Evolutionary conservation across 1,139 yeast genomes (phyloP), one percentile per base, ranked within the genome.

Genomic region (Scheffersomyces cryptocercus): DNA sequence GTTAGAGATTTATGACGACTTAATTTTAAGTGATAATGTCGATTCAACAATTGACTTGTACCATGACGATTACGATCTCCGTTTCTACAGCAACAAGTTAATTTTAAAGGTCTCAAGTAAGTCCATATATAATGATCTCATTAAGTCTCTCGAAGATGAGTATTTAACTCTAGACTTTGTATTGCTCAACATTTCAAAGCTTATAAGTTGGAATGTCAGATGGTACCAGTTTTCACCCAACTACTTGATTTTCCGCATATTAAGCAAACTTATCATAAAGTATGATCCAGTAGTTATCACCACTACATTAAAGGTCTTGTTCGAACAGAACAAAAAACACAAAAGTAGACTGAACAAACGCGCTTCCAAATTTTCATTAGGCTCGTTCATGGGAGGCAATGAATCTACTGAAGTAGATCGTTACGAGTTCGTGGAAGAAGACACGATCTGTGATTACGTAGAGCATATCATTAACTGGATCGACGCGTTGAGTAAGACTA

Each of bases 201-300:
- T 69, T 31, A 56, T 66, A 12, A 65, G 74, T 48, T 73, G 75
- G 74, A 61, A 70, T 45, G 51, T 68, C 29, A 58, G 78, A 34
- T 73, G 79, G 79, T 71, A 72, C 52, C 69, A 70, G 47, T 67
- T 63, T 45, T 48, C 61, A 29, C 76, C 77, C 1, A 61, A 59
- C 40, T 57, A 66, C 46, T 53, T 70, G 44, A 57, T 70, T 13
- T 52, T 56, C 13, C 63, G 62, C 40, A 56, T 68, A 6, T 48
- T 73, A 31, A 52, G 54, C 26, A 68, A 67, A 45, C 54, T 73
- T 31, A 57, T 67, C 29, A 42, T 56, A 9, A 58, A 64, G 43
- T 62, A 66, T 50, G 75, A 73, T 37, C 55, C 58, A 44, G 62
- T 69, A 10, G 68, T 51, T 42, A 55, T 73, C 10, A 55, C 66